phyloP scores from a whole-genome alignment of 2,329 filamentous ascomycete genomes.

The Cladobotryum protrusum region DNA sequence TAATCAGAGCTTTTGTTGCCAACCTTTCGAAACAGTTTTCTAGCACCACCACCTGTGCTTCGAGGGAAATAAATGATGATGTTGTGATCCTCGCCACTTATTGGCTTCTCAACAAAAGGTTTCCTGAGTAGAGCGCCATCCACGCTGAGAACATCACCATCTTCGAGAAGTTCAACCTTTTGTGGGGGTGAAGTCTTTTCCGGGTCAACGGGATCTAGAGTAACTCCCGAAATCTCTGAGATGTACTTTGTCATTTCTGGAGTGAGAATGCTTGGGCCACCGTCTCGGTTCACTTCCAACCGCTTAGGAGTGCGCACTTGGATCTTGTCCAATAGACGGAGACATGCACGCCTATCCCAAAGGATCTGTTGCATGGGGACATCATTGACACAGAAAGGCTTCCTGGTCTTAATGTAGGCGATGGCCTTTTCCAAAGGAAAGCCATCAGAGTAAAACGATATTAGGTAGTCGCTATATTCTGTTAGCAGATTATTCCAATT shows the following conservation, averaged over 20 bases:
- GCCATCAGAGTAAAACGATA: conserved; percentile 97
- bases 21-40: conserved; percentile 91
- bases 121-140: conserved; percentile 79
- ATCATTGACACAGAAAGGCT: conserved; percentile 97
- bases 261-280: conserved; percentile 73
- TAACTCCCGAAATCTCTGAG: conserved; percentile 72
- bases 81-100: conserved; percentile 98
- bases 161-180: conserved; percentile 79
- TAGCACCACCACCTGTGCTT: conserved; percentile 78
- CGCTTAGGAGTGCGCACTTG: conserved; percentile 83
- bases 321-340: conserved; percentile 82
- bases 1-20: conserved; percentile 99
- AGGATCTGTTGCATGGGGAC: conserved; percentile 94
- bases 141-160: conserved; percentile 80
- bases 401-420: conserved; percentile 84
- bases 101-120: conserved; percentile 96
- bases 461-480: conserved; percentile 68
- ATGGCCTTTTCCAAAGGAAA: conserved; percentile 97
- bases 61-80: conserved; percentile 96
- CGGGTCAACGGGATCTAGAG: conserved; percentile 63
- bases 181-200: conserved; percentile 57
- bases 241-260: conserved; percentile 75
- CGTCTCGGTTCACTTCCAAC: conserved; percentile 87
- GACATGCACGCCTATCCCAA: conserved; percentile 89
- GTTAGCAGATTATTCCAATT: conserved; percentile 12